Conservation (phyloP, 176 grass and related monocot genomes). For the Tillandsia leiboldiana region DNA sequence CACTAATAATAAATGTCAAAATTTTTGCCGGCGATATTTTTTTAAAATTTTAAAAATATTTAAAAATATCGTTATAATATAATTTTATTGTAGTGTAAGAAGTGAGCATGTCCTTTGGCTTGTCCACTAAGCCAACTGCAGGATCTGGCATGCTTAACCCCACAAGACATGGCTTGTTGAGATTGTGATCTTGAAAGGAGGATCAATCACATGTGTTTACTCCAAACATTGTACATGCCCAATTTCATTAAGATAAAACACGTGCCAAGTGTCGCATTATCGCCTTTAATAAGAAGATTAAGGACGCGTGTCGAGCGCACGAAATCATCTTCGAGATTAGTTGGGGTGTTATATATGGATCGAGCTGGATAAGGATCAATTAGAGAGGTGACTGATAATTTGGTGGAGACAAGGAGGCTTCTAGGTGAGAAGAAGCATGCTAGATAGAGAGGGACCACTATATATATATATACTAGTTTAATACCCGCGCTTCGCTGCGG, state of each 20-base stretch:
- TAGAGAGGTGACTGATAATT: not conserved
- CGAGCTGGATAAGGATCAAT: not conserved
- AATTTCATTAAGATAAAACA: not conserved
- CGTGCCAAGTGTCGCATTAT: no score
- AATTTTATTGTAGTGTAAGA: not conserved
- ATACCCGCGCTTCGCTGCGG: no score
- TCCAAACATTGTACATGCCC: not conserved
- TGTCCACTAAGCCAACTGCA: not conserved
- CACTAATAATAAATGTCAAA: no score
- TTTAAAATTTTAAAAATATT: no score
- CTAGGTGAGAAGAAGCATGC: not conserved
- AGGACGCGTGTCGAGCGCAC: not conserved
- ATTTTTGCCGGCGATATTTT: no score
- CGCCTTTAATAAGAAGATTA: not conserved
- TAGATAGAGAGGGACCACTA: not conserved
- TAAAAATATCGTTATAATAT: no score
- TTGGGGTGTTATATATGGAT: not conserved
- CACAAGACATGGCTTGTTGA: not conserved
- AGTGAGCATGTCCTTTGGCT: not conserved
- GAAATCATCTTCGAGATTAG: not conserved
- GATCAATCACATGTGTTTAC: no score
- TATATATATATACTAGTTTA: no score
- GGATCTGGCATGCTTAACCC: not conserved
- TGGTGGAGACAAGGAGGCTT: not conserved
- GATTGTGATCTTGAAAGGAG: no score